phyloP scores from a whole-genome alignment of 495 filamentous ascomycete species.

The Glarea lozoyensis region DNA sequence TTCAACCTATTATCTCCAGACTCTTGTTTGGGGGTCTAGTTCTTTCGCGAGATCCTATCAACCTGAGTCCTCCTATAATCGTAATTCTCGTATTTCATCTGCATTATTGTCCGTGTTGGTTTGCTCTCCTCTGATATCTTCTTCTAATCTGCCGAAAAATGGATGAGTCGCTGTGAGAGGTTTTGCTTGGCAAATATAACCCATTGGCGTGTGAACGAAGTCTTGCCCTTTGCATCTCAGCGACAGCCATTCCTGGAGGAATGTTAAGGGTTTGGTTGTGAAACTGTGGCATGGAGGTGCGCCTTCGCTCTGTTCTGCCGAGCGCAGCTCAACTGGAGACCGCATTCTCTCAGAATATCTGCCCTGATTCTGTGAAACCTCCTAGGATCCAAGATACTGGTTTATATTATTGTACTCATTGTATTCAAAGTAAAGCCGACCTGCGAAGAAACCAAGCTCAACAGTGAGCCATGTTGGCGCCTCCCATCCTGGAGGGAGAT shows the following conservation, averaged over 20 bases:
- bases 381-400: constrained; percentile 7
- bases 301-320: no score
- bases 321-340: no score
- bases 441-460: constrained; percentile 47
- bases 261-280: constrained; percentile 13
- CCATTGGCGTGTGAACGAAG: constrained; percentile 46
- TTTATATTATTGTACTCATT: constrained; percentile 22
- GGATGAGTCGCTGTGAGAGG: constrained; percentile 26
- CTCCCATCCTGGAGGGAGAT: constrained; percentile 24
- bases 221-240: constrained; percentile 40
- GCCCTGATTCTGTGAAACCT: no score
- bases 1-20: no score
- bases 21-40: no score
- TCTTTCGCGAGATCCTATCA: no score
- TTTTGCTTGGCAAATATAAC: constrained; percentile 38
- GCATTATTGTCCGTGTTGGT: no score
- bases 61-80: no score
- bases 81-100: no score
- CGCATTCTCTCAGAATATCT: no score
- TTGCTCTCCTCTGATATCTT: no score
- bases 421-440: constrained; percentile 45
- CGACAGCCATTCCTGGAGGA: constrained; percentile 43
- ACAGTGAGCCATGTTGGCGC: constrained; percentile 37
- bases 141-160: constrained; percentile 24
- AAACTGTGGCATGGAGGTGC: no score